These are phyloP conservation scores for Leucocoprinus birnbaumii DNA, from an alignment of 768 basidiomycete genomes.

Conservation along the genomic window DNA sequence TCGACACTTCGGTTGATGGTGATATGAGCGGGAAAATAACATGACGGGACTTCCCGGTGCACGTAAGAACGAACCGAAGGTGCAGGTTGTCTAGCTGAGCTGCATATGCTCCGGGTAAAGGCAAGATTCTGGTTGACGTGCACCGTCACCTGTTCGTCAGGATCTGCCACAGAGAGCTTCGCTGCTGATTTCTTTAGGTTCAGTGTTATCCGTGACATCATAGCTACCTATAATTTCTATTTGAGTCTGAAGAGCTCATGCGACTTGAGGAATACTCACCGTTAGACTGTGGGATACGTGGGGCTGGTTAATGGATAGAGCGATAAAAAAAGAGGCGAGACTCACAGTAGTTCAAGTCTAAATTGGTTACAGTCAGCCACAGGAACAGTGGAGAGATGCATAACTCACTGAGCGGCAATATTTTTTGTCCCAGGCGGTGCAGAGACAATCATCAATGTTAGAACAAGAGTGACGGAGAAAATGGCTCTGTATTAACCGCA, in stretches of 20 bases:
- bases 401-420: slow-evolving; percentile 42
- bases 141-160: background rate
- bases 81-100: too few relatives aligned
- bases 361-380: background rate
- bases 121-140: background rate
- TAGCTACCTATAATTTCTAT: slow-evolving; percentile 40
- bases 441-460: slow-evolving; percentile 42
- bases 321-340: slow-evolving; percentile 13
- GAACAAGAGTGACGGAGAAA: slow-evolving; percentile 35
- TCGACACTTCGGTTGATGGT: too few relatives aligned
- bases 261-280: slow-evolving; percentile 12
- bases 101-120: background rate
- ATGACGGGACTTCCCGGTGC: too few relatives aligned
- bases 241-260: background rate
- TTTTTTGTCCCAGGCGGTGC: slow-evolving; percentile 41
- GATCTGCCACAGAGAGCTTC: slow-evolving; percentile 17
- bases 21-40: too few relatives aligned
- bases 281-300: slow-evolving; percentile 16
- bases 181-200: slow-evolving; percentile 45
- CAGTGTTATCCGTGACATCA: slow-evolving; percentile 70
- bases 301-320: background rate
- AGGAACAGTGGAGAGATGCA: slow-evolving; percentile 11
- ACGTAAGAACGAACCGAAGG: too few relatives aligned
- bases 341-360: slow-evolving; percentile 39
- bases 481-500: slow-evolving; percentile 29